Percentiles rank a stretch among this genome's conserved stretches.
Evolutionary conservation across 352 stramenopile species (phyloP).

Genomic region (Pythium aristosporum): DNA sequence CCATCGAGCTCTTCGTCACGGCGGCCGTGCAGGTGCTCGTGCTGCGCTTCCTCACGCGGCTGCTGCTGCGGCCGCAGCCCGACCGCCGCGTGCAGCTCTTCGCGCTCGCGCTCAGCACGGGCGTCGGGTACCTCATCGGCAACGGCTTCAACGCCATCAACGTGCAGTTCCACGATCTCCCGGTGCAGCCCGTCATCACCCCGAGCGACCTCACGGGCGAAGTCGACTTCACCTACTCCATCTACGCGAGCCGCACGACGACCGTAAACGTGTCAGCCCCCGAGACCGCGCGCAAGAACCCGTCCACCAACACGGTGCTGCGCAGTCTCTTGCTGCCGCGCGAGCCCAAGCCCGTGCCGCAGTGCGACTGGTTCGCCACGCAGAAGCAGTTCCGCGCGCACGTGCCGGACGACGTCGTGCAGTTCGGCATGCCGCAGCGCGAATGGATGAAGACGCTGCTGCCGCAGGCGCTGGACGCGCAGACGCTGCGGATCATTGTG

Average conservation of each 20-base stretch:
- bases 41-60: slow-evolving; percentile 6
- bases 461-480: background rate
- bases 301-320: slow-evolving; percentile 15
- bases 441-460: slow-evolving; percentile 18
- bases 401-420: slow-evolving; percentile 4
- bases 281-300: background rate
- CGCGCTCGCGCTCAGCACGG: background rate
- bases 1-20: slow-evolving; percentile 16
- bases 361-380: background rate
- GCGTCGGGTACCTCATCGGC: slow-evolving; percentile 17
- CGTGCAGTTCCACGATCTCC: slow-evolving; percentile 10
- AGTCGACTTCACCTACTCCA: background rate
- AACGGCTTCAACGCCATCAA: slow-evolving; percentile 17
- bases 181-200: slow-evolving; percentile 2
- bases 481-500: slow-evolving; percentile 1
- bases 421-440: slow-evolving; percentile 12
- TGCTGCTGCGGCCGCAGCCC: background rate
- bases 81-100: background rate
- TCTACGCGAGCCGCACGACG: background rate
- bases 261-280: slow-evolving; percentile 3
- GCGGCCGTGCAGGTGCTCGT: slow-evolving; percentile 8
- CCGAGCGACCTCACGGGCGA: slow-evolving; percentile 1
- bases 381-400: background rate
- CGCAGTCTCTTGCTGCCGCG: slow-evolving; percentile 14
- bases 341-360: background rate